Evolutionary conservation across 23 red algal species (phyloP).

Genomic region (Cyanidium caldarium): DNA sequence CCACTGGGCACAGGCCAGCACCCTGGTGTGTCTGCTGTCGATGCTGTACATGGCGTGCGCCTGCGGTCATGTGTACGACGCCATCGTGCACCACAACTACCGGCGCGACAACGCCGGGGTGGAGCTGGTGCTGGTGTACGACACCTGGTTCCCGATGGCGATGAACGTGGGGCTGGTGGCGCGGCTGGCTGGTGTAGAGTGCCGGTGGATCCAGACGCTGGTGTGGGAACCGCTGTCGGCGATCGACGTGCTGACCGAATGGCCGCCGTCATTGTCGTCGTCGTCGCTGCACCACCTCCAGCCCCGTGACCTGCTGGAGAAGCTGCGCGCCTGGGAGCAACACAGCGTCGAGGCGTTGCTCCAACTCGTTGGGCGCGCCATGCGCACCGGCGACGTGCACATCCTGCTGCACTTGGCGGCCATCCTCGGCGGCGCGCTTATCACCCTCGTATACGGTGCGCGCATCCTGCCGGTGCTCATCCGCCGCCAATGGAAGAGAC

Average conservation of each 20-base stretch:
- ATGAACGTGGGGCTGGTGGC: conserved; percentile 1
- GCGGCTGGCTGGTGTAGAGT: background rate
- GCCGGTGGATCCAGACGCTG: background rate
- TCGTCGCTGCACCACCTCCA: background rate
- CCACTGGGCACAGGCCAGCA: conserved; percentile 3
- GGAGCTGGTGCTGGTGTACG: conserved; percentile 4
- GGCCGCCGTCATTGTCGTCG: background rate
- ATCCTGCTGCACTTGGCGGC: background rate
- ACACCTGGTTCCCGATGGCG: background rate
- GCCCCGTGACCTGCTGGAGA: background rate
- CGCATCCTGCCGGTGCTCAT: background rate
- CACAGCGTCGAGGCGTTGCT: too few relatives aligned
- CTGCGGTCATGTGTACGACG: background rate
- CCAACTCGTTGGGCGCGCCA: background rate
- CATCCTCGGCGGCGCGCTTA: background rate
- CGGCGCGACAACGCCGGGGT: background rate
- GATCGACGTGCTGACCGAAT: background rate
- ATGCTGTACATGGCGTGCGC: conserved; percentile 9
- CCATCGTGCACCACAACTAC: background rate
- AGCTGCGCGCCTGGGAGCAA: background rate
- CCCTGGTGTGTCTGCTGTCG: background rate
- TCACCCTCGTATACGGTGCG: background rate
- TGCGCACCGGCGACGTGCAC: background rate
- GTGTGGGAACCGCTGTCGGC: background rate
- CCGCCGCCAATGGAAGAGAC: background rate